Evolutionary conservation across 2,329 filamentous ascomycete genomes (phyloP), one percentile per base, ranked within the genome.

Genomic region (Penicillium occitanis): DNA sequence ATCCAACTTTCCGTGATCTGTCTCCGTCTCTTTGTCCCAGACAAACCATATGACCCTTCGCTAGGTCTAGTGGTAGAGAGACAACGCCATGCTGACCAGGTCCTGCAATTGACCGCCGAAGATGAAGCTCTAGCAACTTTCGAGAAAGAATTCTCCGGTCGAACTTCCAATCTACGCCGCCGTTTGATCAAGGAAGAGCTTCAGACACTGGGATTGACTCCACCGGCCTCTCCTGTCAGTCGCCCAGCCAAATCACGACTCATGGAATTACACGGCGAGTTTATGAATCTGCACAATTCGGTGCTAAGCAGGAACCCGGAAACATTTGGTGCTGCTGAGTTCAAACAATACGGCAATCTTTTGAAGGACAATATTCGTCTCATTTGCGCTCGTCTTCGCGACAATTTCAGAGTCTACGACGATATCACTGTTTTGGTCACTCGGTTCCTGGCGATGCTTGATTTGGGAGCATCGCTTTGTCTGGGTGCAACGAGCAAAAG

Each of bases 41-140:
- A 96, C 76, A 89, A 90, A 70, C 86, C 91, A 3, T 95, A 94
- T 72, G 95, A 99, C 76, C 95, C 95, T 1, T 88, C 87, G 1
- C 75, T 88, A 40, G 81, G 81, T 60, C 78, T 85, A 6, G 82
- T 83, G 62, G 85, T 97, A 19, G 89, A 92, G 71, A 85, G 87
- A 22, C 77, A 84, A 63, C 80, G 86, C 25, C 84, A 90, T 73
- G 74, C 81, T 19, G 81, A 88, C 65, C 82, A 90, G 46, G 84
- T 86, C 57, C 69, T 75, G 2, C 80, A 84, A 10, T 78, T 96
- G 1, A 75, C 82, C 13, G 73, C 79, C 5, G 88, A 87, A 66
- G 82, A 92, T 1, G 72, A 82, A 5, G 86, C 87, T 0, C 79
- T 97, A 8, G 79, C 82, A 55, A 71, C 80, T 2, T 96, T 94